Evolutionary conservation across 2,329 filamentous ascomycete species (phyloP).

Genomic region (Dothistroma pini): DNA sequence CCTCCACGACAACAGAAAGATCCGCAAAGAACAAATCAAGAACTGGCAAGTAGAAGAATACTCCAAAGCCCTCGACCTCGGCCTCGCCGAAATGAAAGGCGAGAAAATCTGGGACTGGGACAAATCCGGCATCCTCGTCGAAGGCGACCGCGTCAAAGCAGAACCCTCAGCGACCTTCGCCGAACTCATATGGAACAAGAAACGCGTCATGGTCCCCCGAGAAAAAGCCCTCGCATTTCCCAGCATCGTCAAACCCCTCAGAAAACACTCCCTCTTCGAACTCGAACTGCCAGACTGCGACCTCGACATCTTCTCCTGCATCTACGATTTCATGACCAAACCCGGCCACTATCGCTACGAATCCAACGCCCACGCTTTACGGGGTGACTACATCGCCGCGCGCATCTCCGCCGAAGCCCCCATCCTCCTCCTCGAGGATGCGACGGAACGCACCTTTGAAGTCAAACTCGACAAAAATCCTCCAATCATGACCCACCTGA

Average conservation of each 20-base stretch:
- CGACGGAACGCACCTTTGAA: neutral
- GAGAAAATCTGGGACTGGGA: constrained; percentile 35
- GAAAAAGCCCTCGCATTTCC: constrained; percentile 31
- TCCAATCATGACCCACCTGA: constrained; percentile 24
- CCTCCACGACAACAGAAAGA: constrained; percentile 30
- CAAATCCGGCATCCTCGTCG: constrained; percentile 30
- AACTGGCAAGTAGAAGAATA: constrained; percentile 34
- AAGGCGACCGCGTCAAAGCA: constrained; percentile 29
- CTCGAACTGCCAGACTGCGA: constrained; percentile 34
- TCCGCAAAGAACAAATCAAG: constrained; percentile 29
- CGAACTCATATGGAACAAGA: constrained; percentile 38
- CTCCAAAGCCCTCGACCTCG: constrained; percentile 33
- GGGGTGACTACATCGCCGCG: neutral
- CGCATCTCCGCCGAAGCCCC: neutral
- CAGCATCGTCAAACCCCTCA: constrained; percentile 33
- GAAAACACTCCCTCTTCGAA: constrained; percentile 31
- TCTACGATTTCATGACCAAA: constrained; percentile 34
- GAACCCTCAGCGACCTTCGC: constrained; percentile 34
- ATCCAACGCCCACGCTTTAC: constrained; percentile 1
- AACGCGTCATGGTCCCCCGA: constrained; percentile 33
- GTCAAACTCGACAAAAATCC: neutral
- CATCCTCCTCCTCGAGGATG: neutral
- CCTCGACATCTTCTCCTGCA: constrained; percentile 32
- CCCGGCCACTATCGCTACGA: constrained; percentile 13
- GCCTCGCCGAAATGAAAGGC: constrained; percentile 34